Evolutionary conservation across 202 grass and related monocot species (phyloP).

Genomic region (Carex sylvatica): DNA sequence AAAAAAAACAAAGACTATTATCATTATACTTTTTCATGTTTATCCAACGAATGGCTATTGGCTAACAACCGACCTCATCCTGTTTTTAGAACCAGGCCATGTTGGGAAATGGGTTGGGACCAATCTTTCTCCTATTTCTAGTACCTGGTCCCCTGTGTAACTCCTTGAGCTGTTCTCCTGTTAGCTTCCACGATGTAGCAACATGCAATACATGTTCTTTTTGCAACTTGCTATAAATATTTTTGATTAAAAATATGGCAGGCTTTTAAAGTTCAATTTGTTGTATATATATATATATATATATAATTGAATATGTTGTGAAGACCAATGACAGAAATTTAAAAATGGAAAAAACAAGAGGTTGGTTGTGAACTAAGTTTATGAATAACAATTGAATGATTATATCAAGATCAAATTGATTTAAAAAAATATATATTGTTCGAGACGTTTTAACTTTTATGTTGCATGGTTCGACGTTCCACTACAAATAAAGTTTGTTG

Average conservation of each 20-base stretch:
- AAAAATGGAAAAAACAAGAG: neutral
- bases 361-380: neutral
- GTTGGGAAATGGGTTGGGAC: neutral
- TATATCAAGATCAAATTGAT: neutral
- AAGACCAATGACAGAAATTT: neutral
- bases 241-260: neutral
- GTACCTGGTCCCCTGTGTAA: neutral
- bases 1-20: too few species aligned
- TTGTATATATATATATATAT: neutral
- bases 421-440: neutral
- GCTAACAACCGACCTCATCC: neutral
- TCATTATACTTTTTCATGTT: neutral
- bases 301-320: neutral
- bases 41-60: neutral
- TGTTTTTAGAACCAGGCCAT: neutral
- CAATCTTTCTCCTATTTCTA: conserved; percentile 1
- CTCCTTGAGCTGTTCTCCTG: neutral
- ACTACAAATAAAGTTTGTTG: neutral
- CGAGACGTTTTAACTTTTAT: neutral
- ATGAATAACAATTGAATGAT: neutral
- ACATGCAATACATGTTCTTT: neutral
- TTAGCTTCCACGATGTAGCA: neutral
- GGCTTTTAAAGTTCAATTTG: neutral
- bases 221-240: neutral
- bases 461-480: neutral